Base-by-base conservation (phyloP, 2,329 filamentous ascomycete species). In the Penicillium brasilianum region DNA sequence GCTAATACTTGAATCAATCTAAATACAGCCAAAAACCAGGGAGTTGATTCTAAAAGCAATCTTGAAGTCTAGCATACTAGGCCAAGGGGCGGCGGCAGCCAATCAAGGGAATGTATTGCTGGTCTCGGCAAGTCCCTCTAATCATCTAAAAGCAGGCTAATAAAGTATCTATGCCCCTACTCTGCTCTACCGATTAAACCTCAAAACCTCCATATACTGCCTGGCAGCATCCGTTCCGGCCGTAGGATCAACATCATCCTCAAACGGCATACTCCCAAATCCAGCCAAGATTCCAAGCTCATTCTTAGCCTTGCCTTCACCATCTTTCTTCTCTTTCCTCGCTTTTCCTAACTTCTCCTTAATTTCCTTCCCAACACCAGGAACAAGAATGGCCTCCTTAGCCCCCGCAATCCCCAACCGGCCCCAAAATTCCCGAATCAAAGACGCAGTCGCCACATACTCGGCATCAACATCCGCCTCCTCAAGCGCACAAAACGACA, bases 161-260 rank as follows among this genome's bases (percentile, higher is more conserved):
- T 11, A 36, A n/a, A 10, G 30, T 16, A 41, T 8, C 30, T 11
- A 11, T 48, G 39, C 8, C 11, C 14, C 18, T 18, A n/a, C 20
- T 22, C n/a, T 6, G n/a, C 14, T 58, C 57, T 63, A 80, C 59
- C 77, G 72, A 66, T 77, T 79, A 52, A 80, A 79, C 37, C 77
- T 72, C 60, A 80, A 73, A 52, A 80, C 75, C 68, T 80, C 78
- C 76, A 80, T 80, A 63, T 78, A 80, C 66, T 80, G 78, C 62
- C 77, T 77, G 22, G 77, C 77, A 60, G 79, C 64, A 73, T 80
- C 78, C 34, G 72, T 71, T 1, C 76, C 77, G 30, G 72, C 71
- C 58, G 75, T 65, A n/a, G 71, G 67, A 69, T 77, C 72, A 16
- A 70, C 66, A 50, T 75, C 74, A 51, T 72, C 69, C 13, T 74